These are phyloP conservation scores for Ophiostoma fasciatum DNA, from an alignment of 2,329 filamentous ascomycete genomes.

Conservation along the genomic window DNA sequence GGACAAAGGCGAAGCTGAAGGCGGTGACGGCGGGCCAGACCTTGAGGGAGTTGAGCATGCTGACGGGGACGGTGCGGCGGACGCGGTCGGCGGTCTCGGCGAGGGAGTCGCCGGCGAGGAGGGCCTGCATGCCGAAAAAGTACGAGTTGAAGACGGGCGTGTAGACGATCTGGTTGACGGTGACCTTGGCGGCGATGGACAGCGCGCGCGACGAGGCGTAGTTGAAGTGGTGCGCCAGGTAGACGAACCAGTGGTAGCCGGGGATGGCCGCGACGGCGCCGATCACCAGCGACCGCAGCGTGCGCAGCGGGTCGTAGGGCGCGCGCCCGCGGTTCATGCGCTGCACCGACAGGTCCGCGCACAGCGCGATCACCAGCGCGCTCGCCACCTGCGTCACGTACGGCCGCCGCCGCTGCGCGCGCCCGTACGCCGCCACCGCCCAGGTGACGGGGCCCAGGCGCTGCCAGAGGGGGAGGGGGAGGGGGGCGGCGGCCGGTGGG, in stretches of 20 bases:
- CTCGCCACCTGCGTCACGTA: conserved; percentile 67
- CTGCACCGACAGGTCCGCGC: conserved; percentile 67
- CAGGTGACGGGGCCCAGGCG: conserved; percentile 42
- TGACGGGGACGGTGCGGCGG: conserved; percentile 59
- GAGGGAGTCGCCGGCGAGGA: conserved; percentile 53
- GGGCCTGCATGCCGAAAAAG: conserved; percentile 68
- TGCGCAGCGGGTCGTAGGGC: conserved; percentile 53
- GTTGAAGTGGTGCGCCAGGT: conserved; percentile 70
- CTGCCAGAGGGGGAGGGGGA: conserved; percentile 39
- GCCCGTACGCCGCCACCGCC: conserved; percentile 45
- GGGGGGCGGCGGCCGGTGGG: too few relatives aligned
- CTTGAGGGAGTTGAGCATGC: conserved; percentile 66
- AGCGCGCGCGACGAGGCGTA: conserved; percentile 59
- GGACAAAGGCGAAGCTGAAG: conserved; percentile 73
- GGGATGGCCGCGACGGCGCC: conserved; percentile 62
- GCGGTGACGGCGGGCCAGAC: conserved; percentile 81
- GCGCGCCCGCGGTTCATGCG: conserved; percentile 38
- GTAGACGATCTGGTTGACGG: conserved; percentile 66
- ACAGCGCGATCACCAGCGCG: conserved; percentile 63
- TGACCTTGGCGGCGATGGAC: conserved; percentile 62
- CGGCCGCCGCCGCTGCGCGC: conserved; percentile 56
- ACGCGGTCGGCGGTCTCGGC: conserved; percentile 55
- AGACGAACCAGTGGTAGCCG: conserved; percentile 72
- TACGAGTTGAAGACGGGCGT: conserved; percentile 72
- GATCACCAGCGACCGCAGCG: conserved; percentile 57